Conservation (phyloP, 1,284 basidiomycete species). For the Cryptococcus sp. region DNA sequence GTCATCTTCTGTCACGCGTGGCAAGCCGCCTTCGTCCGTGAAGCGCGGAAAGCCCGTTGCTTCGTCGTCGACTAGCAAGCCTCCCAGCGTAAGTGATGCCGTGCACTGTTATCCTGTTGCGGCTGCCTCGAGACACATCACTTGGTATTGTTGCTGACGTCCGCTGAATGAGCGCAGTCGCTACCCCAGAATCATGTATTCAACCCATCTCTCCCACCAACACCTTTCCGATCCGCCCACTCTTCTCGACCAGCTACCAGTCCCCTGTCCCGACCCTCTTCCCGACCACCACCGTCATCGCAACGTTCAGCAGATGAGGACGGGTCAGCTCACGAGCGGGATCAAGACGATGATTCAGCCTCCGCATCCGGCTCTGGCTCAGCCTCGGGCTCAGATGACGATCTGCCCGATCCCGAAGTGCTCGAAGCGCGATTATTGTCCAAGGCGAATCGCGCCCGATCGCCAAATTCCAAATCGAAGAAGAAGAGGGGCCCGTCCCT, state of each 20-base stretch:
- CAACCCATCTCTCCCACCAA: conserved; percentile 44
- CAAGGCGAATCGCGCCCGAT: background rate
- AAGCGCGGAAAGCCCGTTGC: conserved; percentile 9
- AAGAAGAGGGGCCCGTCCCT: conserved; percentile 38
- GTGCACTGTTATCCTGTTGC: background rate
- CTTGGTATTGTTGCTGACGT: background rate
- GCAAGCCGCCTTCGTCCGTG: conserved; percentile 7
- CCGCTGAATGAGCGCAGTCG: conserved; percentile 16
- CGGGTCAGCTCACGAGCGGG: too few species aligned
- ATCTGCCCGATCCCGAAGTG: conserved; percentile 47
- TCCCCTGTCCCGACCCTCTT: conserved; percentile 32
- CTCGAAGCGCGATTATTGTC: conserved; percentile 36
- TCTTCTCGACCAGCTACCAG: conserved; percentile 38
- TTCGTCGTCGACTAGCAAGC: conserved; percentile 6
- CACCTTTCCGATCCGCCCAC: conserved; percentile 35
- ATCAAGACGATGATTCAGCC: conserved; percentile 16
- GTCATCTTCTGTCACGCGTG: background rate
- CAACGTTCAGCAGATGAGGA: too few species aligned
- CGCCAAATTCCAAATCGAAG: conserved; percentile 16
- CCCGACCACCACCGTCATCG: conserved; percentile 11
- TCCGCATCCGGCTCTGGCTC: conserved; percentile 15
- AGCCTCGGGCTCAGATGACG: conserved; percentile 16
- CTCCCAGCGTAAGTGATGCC: conserved; percentile 18
- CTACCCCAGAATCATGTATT: conserved; percentile 50
- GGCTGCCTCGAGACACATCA: background rate